Evolutionary conservation across 139 green algal species (phyloP).

Genomic region (Closterium sp.): DNA sequence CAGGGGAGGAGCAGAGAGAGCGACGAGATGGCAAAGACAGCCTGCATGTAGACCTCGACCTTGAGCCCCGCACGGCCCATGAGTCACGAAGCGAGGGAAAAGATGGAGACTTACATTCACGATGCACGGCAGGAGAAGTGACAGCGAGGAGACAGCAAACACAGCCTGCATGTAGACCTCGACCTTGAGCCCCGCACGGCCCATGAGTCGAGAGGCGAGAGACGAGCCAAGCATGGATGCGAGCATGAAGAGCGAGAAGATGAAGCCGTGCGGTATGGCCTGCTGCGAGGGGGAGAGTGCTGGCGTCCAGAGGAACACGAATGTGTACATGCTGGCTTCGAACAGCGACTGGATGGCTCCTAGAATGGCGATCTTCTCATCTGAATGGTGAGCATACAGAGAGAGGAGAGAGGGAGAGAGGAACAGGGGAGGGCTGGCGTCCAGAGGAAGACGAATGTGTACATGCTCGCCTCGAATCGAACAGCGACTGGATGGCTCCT

Average conservation of each 20-base stretch:
- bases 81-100: conserved; percentile 54
- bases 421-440: conserved; percentile 67
- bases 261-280: conserved; percentile 90
- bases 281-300: conserved; percentile 67
- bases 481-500: conserved; percentile 87
- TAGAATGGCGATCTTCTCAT: conserved; percentile 73
- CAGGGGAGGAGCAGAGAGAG: conserved; percentile 59
- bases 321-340: conserved; percentile 96
- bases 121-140: conserved; percentile 61
- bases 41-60: conserved; percentile 80
- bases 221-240: conserved; percentile 74
- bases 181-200: conserved; percentile 8
- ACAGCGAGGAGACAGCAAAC: conserved; percentile 64
- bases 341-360: conserved; percentile 92
- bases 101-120: conserved; percentile 66
- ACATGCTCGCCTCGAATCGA: conserved; percentile 72
- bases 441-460: conserved; percentile 76
- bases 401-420: too few species aligned
- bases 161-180: conserved; percentile 85
- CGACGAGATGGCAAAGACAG: conserved; percentile 70
- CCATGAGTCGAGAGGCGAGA: conserved; percentile 60
- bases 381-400: conserved; percentile 28
- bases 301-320: conserved; percentile 85
- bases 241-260: conserved; percentile 96
- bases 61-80: conserved; percentile 47